A percentile compares a stretch with the other conserved stretches of the same genome.
Evolutionary conservation across 768 basidiomycete genomes (phyloP).

Genomic region (Wakefieldia striispora): DNA sequence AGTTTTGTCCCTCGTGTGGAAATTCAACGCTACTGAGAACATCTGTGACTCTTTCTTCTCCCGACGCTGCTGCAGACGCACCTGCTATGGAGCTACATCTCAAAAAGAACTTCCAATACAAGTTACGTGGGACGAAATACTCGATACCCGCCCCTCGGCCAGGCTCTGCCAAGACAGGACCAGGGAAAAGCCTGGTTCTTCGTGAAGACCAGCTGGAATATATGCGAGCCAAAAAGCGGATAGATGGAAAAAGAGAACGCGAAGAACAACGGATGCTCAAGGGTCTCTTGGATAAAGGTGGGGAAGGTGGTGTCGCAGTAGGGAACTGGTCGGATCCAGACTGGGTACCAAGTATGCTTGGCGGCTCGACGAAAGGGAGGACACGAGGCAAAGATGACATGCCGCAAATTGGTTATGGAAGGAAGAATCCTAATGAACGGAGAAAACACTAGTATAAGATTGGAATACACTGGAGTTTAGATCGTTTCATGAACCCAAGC

Average conservation of each 20-base stretch:
- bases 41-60: slow-evolving; percentile 80
- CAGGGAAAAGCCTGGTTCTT: slow-evolving; percentile 81
- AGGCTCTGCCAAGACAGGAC: slow-evolving; percentile 80
- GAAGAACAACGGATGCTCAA: slow-evolving; percentile 71
- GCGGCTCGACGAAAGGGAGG: slow-evolving; percentile 67
- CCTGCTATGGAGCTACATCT: slow-evolving; percentile 86
- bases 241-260: slow-evolving; percentile 68
- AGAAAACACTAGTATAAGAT: slow-evolving; percentile 42
- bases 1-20: slow-evolving; percentile 97
- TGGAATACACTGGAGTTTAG: slow-evolving; percentile 14
- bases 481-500: slow-evolving; percentile 57
- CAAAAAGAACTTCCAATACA: slow-evolving; percentile 94
- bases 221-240: slow-evolving; percentile 74
- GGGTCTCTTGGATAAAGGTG: slow-evolving; percentile 51
- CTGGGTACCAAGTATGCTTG: slow-evolving; percentile 83
- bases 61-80: slow-evolving; percentile 55
- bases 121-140: slow-evolving; percentile 86
- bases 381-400: slow-evolving; percentile 58
- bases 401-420: slow-evolving; percentile 84
- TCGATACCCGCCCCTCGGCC: slow-evolving; percentile 89
- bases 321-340: slow-evolving; percentile 96
- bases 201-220: slow-evolving; percentile 93
- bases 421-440: slow-evolving; percentile 86
- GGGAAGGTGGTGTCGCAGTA: slow-evolving; percentile 49
- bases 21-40: slow-evolving; percentile 88